Evolutionary conservation across 768 basidiomycete genomes (phyloP).

Genomic region (Harrya chromipes): DNA sequence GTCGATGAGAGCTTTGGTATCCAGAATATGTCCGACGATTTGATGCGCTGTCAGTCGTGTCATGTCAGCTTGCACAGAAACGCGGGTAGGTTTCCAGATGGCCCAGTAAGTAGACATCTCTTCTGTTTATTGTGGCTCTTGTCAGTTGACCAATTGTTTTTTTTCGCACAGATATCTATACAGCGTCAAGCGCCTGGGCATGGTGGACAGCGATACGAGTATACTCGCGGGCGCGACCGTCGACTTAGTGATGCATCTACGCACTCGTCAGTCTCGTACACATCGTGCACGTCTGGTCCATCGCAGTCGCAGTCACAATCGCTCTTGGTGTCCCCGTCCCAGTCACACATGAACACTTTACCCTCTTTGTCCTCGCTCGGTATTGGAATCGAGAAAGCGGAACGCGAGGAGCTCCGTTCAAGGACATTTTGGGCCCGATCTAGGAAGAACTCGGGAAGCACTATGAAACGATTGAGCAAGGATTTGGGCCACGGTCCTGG

Average conservation of each 20-base stretch:
- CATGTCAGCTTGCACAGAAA: neutral
- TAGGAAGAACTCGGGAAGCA: constrained; percentile 8
- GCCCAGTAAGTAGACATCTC: constrained; percentile 6
- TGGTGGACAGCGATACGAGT: neutral
- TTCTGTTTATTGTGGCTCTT: neutral
- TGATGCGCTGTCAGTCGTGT: neutral
- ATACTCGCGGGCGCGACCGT: constrained; percentile 1
- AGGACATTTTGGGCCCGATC: constrained; percentile 17
- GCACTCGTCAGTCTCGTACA: constrained; percentile 15
- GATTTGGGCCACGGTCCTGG: neutral
- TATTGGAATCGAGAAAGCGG: constrained; percentile 22
- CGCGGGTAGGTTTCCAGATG: neutral
- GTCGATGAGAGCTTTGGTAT: neutral
- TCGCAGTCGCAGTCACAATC: constrained; percentile 19
- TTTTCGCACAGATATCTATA: neutral
- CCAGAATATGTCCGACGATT: neutral
- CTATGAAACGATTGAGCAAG: constrained; percentile 8
- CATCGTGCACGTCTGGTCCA: constrained; percentile 22
- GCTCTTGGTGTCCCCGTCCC: constrained; percentile 12
- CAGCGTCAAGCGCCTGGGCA: constrained; percentile 2
- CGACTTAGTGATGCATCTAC: constrained; percentile 22
- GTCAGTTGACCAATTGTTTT: neutral
- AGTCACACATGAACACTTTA: constrained; percentile 14
- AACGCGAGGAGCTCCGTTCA: constrained; percentile 20
- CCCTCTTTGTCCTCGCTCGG: constrained; percentile 21